These are phyloP conservation scores for Hortaea sp. DNA, from an alignment of 2,329 filamentous ascomycete species.

Conservation along the genomic window DNA sequence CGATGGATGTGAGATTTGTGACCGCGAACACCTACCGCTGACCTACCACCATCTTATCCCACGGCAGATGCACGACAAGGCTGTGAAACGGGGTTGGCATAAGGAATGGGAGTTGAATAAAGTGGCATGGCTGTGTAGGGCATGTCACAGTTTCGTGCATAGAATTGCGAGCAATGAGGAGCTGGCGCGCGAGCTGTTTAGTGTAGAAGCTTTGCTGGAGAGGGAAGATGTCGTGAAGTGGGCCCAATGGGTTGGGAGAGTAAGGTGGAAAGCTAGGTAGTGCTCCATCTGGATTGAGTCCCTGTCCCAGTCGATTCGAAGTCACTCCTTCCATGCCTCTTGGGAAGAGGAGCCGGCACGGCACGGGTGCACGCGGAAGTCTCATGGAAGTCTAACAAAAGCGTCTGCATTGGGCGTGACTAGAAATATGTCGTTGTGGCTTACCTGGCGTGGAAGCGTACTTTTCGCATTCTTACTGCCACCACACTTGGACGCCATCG, in stretches of 20 bases:
- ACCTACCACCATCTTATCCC: conserved; percentile 84
- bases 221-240: conserved; percentile 64
- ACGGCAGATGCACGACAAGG: conserved; percentile 65
- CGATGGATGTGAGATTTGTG: conserved; percentile 64
- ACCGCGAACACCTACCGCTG: conserved; percentile 61
- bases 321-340: too few relatives aligned
- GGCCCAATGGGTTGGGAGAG: conserved; percentile 60
- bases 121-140: conserved; percentile 77
- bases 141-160: conserved; percentile 78
- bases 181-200: conserved; percentile 62
- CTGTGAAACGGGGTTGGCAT: conserved; percentile 70
- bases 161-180: conserved; percentile 66
- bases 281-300: too few relatives aligned
- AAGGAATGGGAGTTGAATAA: conserved; percentile 62
- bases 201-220: conserved; percentile 58
- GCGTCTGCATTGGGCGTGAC: too few relatives aligned
- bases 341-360: too few relatives aligned
- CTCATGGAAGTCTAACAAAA: too few relatives aligned
- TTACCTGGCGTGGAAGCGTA: too few relatives aligned
- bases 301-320: too few relatives aligned
- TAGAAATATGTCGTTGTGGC: too few relatives aligned
- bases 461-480: too few relatives aligned
- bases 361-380: too few relatives aligned
- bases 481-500: too few relatives aligned
- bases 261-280: conserved; percentile 61